phyloP scores from a whole-genome alignment of 352 stramenopile genomes.

The Achlya hypogyna region DNA sequence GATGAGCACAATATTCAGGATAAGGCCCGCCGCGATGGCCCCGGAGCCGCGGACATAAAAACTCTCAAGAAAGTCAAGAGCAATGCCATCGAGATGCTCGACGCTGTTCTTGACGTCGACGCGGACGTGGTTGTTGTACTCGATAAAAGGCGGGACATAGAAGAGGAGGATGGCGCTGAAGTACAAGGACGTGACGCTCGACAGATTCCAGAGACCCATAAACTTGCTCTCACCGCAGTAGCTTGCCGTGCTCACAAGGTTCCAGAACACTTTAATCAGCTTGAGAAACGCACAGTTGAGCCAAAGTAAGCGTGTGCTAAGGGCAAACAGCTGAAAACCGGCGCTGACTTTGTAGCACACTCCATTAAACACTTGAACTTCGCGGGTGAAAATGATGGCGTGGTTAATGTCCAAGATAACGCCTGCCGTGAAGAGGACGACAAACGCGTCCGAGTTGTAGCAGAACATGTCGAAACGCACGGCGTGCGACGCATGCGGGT shows the following conservation, averaged over 20 bases:
- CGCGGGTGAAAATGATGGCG: neutral
- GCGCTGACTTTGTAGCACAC: neutral
- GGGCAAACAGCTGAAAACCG: conserved; percentile 8
- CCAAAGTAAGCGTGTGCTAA: conserved; percentile 18
- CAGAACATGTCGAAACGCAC: conserved; percentile 18
- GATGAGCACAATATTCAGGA: neutral
- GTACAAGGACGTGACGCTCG: conserved; percentile 10
- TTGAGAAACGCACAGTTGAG: conserved; percentile 17
- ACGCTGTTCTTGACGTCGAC: neutral
- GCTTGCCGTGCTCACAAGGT: neutral
- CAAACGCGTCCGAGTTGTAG: conserved; percentile 20
- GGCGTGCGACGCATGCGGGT: conserved; percentile 7
- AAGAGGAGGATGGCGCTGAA: conserved; percentile 14
- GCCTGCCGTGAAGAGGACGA: neutral
- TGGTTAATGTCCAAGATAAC: conserved; percentile 17
- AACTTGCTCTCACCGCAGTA: conserved; percentile 6
- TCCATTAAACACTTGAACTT: conserved; percentile 12
- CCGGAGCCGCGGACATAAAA: conserved; percentile 8
- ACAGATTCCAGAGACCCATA: conserved; percentile 13
- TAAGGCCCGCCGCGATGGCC: neutral
- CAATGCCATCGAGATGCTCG: neutral
- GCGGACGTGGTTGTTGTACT: conserved; percentile 17
- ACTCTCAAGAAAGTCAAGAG: conserved; percentile 15
- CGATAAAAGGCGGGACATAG: conserved; percentile 11
- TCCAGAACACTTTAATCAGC: neutral